Percentiles rank a stretch among this genome's conserved stretches.
Conservation (phyloP, 2,329 filamentous ascomycete genomes). For the Phyllosticta citribraziliensis region DNA sequence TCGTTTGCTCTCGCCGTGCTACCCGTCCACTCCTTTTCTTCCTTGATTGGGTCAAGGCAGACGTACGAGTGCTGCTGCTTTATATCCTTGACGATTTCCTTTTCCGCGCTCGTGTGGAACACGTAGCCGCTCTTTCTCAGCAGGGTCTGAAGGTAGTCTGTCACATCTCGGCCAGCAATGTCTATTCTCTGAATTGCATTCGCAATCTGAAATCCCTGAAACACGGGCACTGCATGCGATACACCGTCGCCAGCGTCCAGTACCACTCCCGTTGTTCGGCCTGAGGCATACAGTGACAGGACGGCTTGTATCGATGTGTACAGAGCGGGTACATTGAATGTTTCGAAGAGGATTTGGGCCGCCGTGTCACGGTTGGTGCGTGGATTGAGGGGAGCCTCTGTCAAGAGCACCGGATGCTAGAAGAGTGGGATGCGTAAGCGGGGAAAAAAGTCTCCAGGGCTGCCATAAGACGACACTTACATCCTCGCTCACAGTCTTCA, state of each 20-base stretch:
- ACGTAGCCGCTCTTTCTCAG: slow-evolving; percentile 87
- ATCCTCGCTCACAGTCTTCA: slow-evolving; percentile 97
- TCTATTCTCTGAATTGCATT: slow-evolving; percentile 94
- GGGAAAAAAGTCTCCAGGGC: neutral
- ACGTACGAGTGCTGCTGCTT: slow-evolving; percentile 94
- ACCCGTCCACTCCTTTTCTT: slow-evolving; percentile 89
- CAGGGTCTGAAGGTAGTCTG: slow-evolving; percentile 84
- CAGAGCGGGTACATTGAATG: slow-evolving; percentile 92
- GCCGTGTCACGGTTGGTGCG: slow-evolving; percentile 92
- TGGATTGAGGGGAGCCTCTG: slow-evolving; percentile 91
- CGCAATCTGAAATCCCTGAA: slow-evolving; percentile 94
- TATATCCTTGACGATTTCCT: slow-evolving; percentile 95
- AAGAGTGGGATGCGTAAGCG: neutral
- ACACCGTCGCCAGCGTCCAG: slow-evolving; percentile 93
- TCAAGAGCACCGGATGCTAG: slow-evolving; percentile 88
- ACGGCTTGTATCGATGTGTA: slow-evolving; percentile 97
- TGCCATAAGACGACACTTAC: slow-evolving; percentile 36
- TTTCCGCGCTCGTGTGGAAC: slow-evolving; percentile 96
- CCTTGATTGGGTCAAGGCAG: slow-evolving; percentile 77
- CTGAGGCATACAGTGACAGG: slow-evolving; percentile 88
- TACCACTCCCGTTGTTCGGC: slow-evolving; percentile 90
- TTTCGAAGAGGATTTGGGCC: slow-evolving; percentile 96
- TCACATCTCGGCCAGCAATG: slow-evolving; percentile 90
- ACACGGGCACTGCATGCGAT: slow-evolving; percentile 93
- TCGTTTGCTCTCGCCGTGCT: slow-evolving; percentile 62